Percentiles rank a stretch among this genome's conserved stretches.
Evolutionary conservation across 2,329 filamentous ascomycete species (phyloP).

Genomic region (Piedraia hortae): DNA sequence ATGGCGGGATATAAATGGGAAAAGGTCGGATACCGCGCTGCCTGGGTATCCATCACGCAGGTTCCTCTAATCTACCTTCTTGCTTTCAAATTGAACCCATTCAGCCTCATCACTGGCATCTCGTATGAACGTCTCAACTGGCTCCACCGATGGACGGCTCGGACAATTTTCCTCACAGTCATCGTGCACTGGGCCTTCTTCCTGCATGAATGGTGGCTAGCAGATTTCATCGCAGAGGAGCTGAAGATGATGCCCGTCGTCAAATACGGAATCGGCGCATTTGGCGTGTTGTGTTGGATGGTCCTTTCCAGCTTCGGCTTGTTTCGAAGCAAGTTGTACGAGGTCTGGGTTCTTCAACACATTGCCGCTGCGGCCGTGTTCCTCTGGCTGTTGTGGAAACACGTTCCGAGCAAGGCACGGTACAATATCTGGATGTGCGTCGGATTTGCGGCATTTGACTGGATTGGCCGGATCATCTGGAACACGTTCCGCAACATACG

Average conservation of each 20-base stretch:
- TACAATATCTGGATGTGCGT: conserved; percentile 10
- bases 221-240: conserved; percentile 22
- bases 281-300: conserved; percentile 24
- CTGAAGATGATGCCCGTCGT: conserved; percentile 22
- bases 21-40: conserved; percentile 38
- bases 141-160: conserved; percentile 24
- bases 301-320: conserved; percentile 23
- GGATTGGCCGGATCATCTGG: conserved; percentile 7
- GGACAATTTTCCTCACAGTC: conserved; percentile 24
- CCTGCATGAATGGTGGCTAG: conserved; percentile 24
- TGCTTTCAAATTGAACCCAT: conserved; percentile 16
- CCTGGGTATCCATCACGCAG: conserved; percentile 37
- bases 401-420: conserved; percentile 15
- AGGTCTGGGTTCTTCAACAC: conserved; percentile 27
- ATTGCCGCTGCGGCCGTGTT: conserved; percentile 21
- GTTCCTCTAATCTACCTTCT: conserved; percentile 34
- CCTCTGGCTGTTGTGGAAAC: conserved; percentile 23
- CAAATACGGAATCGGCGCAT: conserved; percentile 24
- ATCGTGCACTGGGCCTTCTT: conserved; percentile 29
- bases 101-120: conserved; percentile 20
- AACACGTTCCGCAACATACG: conserved; percentile 8
- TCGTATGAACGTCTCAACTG: conserved; percentile 25
- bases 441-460: conserved; percentile 10
- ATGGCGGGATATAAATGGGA: conserved; percentile 18
- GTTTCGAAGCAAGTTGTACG: conserved; percentile 23